Base-by-base conservation (phyloP, 352 stramenopile genomes). In the Phytophthora citricola region DNA sequence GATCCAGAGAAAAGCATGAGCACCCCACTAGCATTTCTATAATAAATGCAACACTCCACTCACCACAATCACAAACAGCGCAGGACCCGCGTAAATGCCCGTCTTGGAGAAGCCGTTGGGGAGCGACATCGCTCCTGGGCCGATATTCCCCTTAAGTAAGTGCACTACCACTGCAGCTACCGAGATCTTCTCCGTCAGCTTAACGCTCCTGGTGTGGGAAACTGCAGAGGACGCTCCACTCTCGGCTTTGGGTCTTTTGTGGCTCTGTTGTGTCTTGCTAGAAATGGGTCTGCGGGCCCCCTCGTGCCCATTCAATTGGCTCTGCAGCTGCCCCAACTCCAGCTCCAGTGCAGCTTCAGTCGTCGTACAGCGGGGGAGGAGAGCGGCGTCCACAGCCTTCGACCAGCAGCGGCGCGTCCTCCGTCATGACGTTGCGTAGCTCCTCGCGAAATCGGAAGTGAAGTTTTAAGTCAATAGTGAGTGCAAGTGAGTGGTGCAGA, bases 131-230 rank as follows among this genome's bases (percentile, higher is more conserved):
- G 86, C 84, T 3, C 84, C 86, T 0, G 86, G 83, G 0, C 86
- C 86, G 27, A 94, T 90, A 62, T 92, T 92, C 15, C 85, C 85
- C 60, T 94, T 94, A 46, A 79, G 70, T 17, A 94, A 58, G 45
- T 94, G 84, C 54, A 94, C 75, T 17, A 92, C 65, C 15, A 88
- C 81, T 0, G 73, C 83, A 0, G 71, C 58, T 22, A 89, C 62
- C 15, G 77, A 81, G 40, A 91, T 81, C 58, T 86, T 87, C 52
- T 91, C 71, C 5, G 38, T 57, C 15, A 43, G 46, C 29, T 53
- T 58, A 45, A 58, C 24, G 31, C 36, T 69, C 10, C 47, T 32
- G 22, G 10, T 24, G 15, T 46, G 12, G 53, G 44, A 58, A 20
- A 54, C 29, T 8, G 54, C 48, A 22, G 69, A 74, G 8, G 58